A percentile compares a stretch with the other conserved stretches of the same genome.
Conservation (phyloP, 1,284 basidiomycete species). For the Ustilago sp. region DNA sequence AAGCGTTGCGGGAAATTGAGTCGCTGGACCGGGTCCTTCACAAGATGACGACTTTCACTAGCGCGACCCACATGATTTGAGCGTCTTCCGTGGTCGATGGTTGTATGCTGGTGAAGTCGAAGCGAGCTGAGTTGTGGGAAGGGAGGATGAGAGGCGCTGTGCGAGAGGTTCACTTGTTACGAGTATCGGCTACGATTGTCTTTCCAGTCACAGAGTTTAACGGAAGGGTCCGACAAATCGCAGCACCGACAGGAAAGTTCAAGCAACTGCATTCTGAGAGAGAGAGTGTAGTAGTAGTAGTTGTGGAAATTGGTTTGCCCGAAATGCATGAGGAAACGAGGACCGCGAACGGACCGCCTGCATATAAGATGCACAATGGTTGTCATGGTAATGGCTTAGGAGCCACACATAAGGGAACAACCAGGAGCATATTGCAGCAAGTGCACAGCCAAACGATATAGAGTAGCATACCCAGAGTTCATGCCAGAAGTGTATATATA, state of each 20-base stretch:
- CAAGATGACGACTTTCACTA: conserved; percentile 1
- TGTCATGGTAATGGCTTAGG: no score
- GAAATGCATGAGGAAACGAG: no score
- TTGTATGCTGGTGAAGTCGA: neutral
- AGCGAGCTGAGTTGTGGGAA: neutral
- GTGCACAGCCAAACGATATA: no score
- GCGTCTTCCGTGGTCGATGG: neutral
- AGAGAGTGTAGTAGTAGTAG: no score
- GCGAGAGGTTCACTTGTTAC: neutral
- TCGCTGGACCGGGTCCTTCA: conserved; percentile 2
- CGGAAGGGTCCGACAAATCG: conserved; percentile 10
- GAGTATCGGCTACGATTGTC: neutral
- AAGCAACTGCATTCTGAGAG: neutral
- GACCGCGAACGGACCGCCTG: no score
- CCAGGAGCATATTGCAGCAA: no score
- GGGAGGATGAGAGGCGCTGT: neutral
- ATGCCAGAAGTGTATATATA: no score
- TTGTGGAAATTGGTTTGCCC: no score
- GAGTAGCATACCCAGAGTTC: no score
- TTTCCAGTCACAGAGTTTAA: neutral
- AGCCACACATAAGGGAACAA: no score
- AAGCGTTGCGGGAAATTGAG: neutral
- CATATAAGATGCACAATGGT: no score
- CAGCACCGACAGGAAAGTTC: neutral
- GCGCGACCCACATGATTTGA: conserved; percentile 17